Evolutionary conservation across 2,329 filamentous ascomycete genomes (phyloP), one percentile per base, ranked within the genome.

Genomic region (Exophiala oligosperma): DNA sequence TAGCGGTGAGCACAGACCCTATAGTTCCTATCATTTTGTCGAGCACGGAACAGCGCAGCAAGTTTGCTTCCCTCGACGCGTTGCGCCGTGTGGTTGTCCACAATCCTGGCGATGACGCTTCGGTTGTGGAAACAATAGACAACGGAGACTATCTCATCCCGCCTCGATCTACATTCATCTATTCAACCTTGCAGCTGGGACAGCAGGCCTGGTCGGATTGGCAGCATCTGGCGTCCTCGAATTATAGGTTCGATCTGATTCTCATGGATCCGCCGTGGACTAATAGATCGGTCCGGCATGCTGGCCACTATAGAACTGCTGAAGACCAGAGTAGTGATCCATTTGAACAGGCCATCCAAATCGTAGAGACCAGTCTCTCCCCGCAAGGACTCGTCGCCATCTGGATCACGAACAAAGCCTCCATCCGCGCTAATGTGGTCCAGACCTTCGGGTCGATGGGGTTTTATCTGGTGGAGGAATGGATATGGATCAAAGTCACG

Each of bases 191-290:
- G 37, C 46, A 61, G 58, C 7, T 29, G 4, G 66, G 64, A 38
- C 49, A 58, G 37, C 40, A 68, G 41, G 68, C 64, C 23, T 64
- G 78, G 8, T 64, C 71, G 21, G 65, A 65, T 28, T 53, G 61
- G 37, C 50, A 60, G 41, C 29, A 49, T 11, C 46, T 60, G 14
- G 55, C 48, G 21, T 50, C 41, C 1, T 32, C 55, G 21, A 59
- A 63, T 4, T 64, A 73, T 1, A 57, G 66, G 1, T 87, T 87
- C 69, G 77, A 86, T 65, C 71, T 87, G 24, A 78, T 87, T 41
- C 69, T 87, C 2, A 73, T 87, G 40, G 85, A 88, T 65, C 85
- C 85, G 3, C 85, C 85, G 1, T 88, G 84, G 85, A 78, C 83
- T 21, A 87, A 86, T 64, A 74, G 79, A 24, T 86, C 84, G 9